Base-by-base conservation (phyloP, 2,329 filamentous ascomycete species). In the Falciphora oryzae region DNA sequence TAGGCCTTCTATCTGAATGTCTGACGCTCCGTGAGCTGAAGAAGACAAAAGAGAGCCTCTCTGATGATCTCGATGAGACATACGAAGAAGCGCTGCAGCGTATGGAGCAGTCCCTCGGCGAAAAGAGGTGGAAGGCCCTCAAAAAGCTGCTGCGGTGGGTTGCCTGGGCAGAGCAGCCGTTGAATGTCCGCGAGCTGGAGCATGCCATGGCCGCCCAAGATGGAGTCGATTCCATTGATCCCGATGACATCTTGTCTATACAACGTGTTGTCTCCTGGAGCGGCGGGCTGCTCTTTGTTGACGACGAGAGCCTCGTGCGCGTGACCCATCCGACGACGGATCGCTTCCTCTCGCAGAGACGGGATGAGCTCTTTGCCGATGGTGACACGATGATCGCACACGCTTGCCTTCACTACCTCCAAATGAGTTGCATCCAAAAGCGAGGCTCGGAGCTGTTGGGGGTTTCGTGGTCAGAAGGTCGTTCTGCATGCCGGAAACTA, bases 201-300 rank as follows among this genome's bases (percentile, higher is more conserved):
- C 35, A 61, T 28, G 59, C 59, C 38, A 18, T 61, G 35, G 18
- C 44, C 3, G 44, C 22, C 6, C 44, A 10, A 4, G 6, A n/a
- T 53, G 44, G 44, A 3, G 44, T 5, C 18, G 22, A n/a, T 8
- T 50, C 18, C 35, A 13, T 61, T 3, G 14, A 61, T 27, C 25
- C n/a, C 11, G 38, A 28, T 3, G 35, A 31, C 7, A 50, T 53
- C 27, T 28, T 61, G 7, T 25, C 59, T 6, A 28, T 61, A 1
- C n/a, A 11, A 28, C 16, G 50, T 3, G 53, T 61, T 16, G 29
- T 28, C 35, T n/a, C 59, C 4, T 61, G 59, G 59, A 53, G 59
- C 38, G 59, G 35, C n/a, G 35, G 59, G 27, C 59, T 61, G 25
- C 38, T 61, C 7, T 61, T 61, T 35, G n/a, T 61, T 8, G 59